Percentiles rank a stretch among this genome's conserved stretches.
These are phyloP conservation scores for Coffea humblotiana DNA, from an alignment of 305 asterid species.

Conservation along the genomic window DNA sequence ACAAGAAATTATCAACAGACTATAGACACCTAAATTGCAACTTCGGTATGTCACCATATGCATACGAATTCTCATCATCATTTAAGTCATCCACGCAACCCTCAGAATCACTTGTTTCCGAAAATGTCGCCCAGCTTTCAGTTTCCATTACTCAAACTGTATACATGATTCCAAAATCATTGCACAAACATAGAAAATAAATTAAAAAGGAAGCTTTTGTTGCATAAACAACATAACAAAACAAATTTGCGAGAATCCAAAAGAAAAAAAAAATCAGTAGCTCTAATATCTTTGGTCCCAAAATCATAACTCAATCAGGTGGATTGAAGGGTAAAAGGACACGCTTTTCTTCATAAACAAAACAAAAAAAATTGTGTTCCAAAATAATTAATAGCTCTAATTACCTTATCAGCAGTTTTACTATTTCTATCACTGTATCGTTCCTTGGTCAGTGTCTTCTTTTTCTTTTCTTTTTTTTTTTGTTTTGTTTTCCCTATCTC, in stretches of 20 bases:
- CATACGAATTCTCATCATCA: constrained; percentile 54
- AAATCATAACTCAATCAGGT: too few species aligned
- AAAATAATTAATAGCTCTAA: too few species aligned
- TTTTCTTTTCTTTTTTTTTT: too few species aligned
- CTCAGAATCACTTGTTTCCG: constrained; percentile 48
- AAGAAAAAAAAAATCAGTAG: not conserved
- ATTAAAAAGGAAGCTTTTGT: not conserved
- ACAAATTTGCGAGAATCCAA: not conserved
- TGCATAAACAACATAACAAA: not conserved
- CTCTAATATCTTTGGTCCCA: not conserved
- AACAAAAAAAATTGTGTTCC: too few species aligned
- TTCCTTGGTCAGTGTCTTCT: too few species aligned
- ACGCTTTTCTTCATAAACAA: too few species aligned
- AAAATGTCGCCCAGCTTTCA: constrained; percentile 30
- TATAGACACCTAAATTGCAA: constrained; percentile 66
- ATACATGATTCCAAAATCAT: not conserved
- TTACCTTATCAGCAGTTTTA: too few species aligned
- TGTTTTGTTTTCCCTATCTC: too few species aligned
- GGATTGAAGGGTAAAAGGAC: too few species aligned
- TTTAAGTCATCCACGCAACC: constrained; percentile 40
- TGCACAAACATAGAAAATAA: not conserved
- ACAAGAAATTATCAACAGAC: not conserved
- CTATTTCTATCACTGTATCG: too few species aligned
- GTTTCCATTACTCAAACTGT: constrained; percentile 40
- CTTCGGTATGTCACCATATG: constrained; percentile 51